Percentiles rank a stretch among this genome's conserved stretches.
Conservation (phyloP, 2,329 filamentous ascomycete species). For the Thermomyces lanuginosus region DNA sequence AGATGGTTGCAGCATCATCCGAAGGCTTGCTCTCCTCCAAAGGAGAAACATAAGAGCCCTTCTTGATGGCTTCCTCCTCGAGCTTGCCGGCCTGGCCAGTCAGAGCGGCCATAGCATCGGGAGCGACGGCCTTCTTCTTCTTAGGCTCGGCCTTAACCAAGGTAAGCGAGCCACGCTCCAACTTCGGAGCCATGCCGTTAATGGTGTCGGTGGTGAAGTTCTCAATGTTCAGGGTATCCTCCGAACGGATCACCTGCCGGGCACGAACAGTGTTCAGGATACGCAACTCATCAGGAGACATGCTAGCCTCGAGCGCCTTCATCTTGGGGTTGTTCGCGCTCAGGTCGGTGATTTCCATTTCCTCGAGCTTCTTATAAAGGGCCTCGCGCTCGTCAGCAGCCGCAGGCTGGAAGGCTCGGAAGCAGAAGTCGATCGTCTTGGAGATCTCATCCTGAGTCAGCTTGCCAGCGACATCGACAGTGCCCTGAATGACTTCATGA, state of each 20-base stretch:
- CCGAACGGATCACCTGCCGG: slow-evolving; percentile 16
- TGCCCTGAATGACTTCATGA: slow-evolving; percentile 1
- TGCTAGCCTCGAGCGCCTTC: slow-evolving; percentile 8
- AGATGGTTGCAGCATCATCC: too few relatives aligned
- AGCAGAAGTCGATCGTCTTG: slow-evolving; percentile 1
- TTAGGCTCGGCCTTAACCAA: background rate
- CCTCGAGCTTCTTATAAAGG: background rate
- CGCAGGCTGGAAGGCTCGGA: background rate
- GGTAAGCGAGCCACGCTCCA: background rate
- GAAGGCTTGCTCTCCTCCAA: too few relatives aligned
- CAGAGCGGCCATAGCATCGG: too few relatives aligned
- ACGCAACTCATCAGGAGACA: slow-evolving; percentile 12
- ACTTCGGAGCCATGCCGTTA: slow-evolving; percentile 9
- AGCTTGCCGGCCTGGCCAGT: too few relatives aligned
- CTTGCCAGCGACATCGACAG: slow-evolving; percentile 1
- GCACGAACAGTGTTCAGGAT: slow-evolving; percentile 16
- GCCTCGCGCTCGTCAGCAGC: background rate
- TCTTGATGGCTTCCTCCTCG: too few relatives aligned
- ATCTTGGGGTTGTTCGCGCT: background rate
- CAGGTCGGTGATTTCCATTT: background rate
- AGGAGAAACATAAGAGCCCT: too few relatives aligned
- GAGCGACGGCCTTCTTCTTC: too few relatives aligned
- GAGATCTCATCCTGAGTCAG: slow-evolving; percentile 2
- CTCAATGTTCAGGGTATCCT: slow-evolving; percentile 19
- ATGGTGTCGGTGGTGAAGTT: slow-evolving; percentile 17